Percentiles rank a stretch among this genome's conserved stretches.
phyloP scores from a whole-genome alignment of 2,329 filamentous ascomycete genomes.

The Fusarium sp. region DNA sequence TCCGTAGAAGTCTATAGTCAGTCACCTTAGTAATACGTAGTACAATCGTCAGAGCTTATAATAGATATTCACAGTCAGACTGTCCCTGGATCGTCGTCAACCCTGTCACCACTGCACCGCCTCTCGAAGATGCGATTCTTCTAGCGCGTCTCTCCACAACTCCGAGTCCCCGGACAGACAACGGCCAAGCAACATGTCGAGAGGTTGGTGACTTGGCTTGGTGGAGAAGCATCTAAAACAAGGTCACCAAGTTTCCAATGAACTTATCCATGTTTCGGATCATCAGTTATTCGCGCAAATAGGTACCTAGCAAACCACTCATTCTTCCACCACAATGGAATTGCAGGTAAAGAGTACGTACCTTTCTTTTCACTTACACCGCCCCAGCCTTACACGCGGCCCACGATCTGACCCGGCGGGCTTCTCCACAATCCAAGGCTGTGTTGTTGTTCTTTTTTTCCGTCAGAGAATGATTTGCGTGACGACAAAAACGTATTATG shows the following conservation, averaged over 20 bases:
- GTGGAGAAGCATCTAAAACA: constrained; percentile 15
- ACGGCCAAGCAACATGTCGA: not conserved
- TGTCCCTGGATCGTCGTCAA: constrained; percentile 26
- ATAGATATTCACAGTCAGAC: constrained; percentile 29
- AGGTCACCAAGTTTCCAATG: not conserved
- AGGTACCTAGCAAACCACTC: not conserved
- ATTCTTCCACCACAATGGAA: not conserved
- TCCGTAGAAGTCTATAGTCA: constrained; percentile 1
- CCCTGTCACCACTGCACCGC: constrained; percentile 37
- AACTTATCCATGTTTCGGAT: constrained; percentile 9
- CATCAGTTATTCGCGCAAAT: constrained; percentile 19
- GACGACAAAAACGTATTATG: not conserved
- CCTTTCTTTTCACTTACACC: constrained; percentile 36
- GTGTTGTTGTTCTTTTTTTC: constrained; percentile 28
- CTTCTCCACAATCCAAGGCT: constrained; percentile 45
- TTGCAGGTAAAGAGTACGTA: constrained; percentile 5
- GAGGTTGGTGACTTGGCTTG: not conserved
- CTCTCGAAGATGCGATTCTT: constrained; percentile 35
- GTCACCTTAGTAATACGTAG: not conserved
- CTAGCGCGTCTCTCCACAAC: constrained; percentile 12
- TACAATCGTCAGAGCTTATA: constrained; percentile 24
- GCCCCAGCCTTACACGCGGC: constrained; percentile 51
- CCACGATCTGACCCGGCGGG: constrained; percentile 34
- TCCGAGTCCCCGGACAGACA: not conserved
- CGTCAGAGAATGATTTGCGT: constrained; percentile 19